A percentile compares a stretch with the other conserved stretches of the same genome.
Conservation (phyloP, 345 rosid species). For the Conringia planisiliqua region DNA sequence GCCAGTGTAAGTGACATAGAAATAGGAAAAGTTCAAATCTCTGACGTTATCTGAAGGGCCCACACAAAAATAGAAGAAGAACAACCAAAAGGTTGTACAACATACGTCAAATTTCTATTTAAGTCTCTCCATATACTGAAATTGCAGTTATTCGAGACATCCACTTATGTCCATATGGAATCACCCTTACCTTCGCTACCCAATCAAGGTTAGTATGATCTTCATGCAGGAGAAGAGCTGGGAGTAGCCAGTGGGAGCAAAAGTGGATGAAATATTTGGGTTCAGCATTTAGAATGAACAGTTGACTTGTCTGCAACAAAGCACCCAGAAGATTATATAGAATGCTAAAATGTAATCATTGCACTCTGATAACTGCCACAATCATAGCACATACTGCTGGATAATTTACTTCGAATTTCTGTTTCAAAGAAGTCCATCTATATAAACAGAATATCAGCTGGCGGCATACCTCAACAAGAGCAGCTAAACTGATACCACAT, state of each 20-base stretch:
- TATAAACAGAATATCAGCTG: neutral
- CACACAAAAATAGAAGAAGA: neutral
- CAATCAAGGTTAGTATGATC: conserved; percentile 60
- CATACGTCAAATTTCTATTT: neutral
- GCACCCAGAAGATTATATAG: conserved; percentile 11
- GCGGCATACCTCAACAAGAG: conserved; percentile 80
- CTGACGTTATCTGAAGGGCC: neutral
- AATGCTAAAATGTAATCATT: conserved; percentile 9
- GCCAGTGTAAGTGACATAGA: neutral
- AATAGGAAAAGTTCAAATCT: neutral
- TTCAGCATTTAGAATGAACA: conserved; percentile 61
- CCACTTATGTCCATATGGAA: conserved; percentile 3
- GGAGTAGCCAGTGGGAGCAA: conserved; percentile 88
- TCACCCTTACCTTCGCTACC: conserved; percentile 67
- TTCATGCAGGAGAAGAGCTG: conserved; percentile 65
- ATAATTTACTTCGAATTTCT: neutral
- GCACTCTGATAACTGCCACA: neutral
- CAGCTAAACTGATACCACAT: conserved; percentile 80
- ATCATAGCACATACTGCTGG: neutral
- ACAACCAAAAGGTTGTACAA: neutral
- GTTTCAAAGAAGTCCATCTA: neutral
- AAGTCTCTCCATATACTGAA: neutral
- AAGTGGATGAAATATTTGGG: conserved; percentile 71
- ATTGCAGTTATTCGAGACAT: neutral
- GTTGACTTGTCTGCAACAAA: conserved; percentile 58